These are phyloP conservation scores for Colletotrichum viniferum DNA, from an alignment of 2,329 filamentous ascomycete genomes.

Conservation along the genomic window DNA sequence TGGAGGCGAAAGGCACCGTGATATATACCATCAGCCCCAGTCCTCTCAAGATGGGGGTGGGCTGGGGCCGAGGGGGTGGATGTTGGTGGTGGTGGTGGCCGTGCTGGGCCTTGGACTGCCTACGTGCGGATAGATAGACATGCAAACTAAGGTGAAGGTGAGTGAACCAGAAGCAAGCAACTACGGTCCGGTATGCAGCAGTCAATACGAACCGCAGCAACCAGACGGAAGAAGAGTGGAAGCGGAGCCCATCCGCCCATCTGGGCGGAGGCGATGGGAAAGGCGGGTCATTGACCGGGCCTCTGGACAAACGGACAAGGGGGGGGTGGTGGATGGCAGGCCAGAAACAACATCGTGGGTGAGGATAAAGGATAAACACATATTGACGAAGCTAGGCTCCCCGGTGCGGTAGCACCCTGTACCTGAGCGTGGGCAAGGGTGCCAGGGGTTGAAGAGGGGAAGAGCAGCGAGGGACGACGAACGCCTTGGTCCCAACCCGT, in stretches of 20 bases:
- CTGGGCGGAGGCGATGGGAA: slow-evolving; percentile 3
- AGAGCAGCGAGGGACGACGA: background rate
- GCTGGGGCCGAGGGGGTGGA: background rate
- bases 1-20: slow-evolving; percentile 16
- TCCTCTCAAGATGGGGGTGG: background rate
- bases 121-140: background rate
- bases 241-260: slow-evolving; percentile 6
- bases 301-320: slow-evolving; percentile 4
- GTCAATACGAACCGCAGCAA: slow-evolving; percentile 15
- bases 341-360: background rate
- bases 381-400: slow-evolving; percentile 1
- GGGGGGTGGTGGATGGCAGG: background rate
- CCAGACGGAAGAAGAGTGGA: background rate
- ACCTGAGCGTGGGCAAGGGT: slow-evolving; percentile 20
- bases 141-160: background rate
- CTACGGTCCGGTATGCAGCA: background rate
- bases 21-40: slow-evolving; percentile 20
- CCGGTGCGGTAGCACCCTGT: slow-evolving; percentile 11
- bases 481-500: background rate
- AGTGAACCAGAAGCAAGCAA: background rate
- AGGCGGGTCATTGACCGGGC: slow-evolving; percentile 10
- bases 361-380: background rate
- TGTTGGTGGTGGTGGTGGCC: background rate
- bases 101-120: background rate
- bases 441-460: background rate